Evolutionary conservation across 306 rosid species (phyloP), one percentile per base, ranked within the genome.

Genomic region (Dalbergia cultrata): DNA sequence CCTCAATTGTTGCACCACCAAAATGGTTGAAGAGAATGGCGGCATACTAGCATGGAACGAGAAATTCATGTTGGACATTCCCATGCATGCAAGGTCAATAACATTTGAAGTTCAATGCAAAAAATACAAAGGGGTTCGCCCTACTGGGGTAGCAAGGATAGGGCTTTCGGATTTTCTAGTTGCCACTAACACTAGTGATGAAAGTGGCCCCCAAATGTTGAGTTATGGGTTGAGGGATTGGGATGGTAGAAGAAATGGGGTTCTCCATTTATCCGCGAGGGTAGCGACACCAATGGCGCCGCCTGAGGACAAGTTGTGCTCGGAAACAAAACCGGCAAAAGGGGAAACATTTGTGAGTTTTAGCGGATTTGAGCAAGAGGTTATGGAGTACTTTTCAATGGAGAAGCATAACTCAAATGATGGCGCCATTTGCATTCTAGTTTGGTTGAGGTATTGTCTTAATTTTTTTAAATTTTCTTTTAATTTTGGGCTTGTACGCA

Each of bases 201-300:
- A 83, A 61, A 66, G 56, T 22, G 66, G 81, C 78, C 12, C 54
- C 84, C 91, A 88, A 49, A 75, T 76, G 47, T 68, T 88, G 79
- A 89, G 92, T 67, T 90, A 92, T 19, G 71, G 90, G 26, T 67
- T 90, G 84, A 83, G 92, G 68, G 86, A 83, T 44, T 44, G 70
- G 26, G 81, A 77, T 14, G 93, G 95, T 0, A 64, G 67, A 13
- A 52, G 82, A 72, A 92, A 89, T 6, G 97, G 97, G 45, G 85
- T 90, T 68, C 44, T 90, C 18, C 80, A 90, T 75, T 72, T 90
- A 44, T 87, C 91, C 0, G 91, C 86, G 35, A 89, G 73, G 74
- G 43, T 33, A 53, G 74, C 59, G 81, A 62, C 62, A 3, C 41
- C 75, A 4, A 35, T 41, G 60, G 33, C 50, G 8, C 57, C 18